A percentile compares a stretch with the other conserved stretches of the same genome.
Conservation (phyloP, 2,329 filamentous ascomycete genomes). For the Fusarium sp. region DNA sequence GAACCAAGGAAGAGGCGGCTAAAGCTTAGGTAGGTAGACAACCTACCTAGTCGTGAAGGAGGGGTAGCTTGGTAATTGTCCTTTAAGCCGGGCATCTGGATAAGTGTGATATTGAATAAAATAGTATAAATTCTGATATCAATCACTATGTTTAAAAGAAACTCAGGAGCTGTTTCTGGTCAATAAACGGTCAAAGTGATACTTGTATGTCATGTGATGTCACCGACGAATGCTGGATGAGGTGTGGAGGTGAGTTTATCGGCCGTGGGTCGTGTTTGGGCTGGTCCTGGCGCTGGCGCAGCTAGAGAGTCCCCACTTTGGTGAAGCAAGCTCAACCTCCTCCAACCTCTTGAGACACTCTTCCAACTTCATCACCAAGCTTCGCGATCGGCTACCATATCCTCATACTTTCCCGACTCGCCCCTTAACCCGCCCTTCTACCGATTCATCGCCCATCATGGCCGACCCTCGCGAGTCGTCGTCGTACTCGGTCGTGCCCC, state of each 20-base stretch:
- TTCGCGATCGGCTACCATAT: constrained; percentile 39
- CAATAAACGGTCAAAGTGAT: constrained; percentile 1
- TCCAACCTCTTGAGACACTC: constrained; percentile 53
- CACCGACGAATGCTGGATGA: constrained; percentile 41
- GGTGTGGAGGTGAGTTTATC: constrained; percentile 42
- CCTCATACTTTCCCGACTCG: constrained; percentile 29
- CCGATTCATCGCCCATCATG: constrained; percentile 56
- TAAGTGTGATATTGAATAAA: not conserved
- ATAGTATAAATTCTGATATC: not conserved
- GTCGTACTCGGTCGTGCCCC: constrained; percentile 70
- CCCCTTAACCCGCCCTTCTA: constrained; percentile 30
- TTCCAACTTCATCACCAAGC: constrained; percentile 45
- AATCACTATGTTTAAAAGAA: not conserved
- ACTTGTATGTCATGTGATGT: constrained; percentile 56
- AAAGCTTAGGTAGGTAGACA: constrained; percentile 13
- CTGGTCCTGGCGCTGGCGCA: constrained; percentile 42
- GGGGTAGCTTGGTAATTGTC: constrained; percentile 8
- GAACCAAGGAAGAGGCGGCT: constrained; percentile 45
- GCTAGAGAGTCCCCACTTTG: constrained; percentile 51
- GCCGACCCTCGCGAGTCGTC: constrained; percentile 70
- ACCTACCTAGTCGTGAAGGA: not conserved
- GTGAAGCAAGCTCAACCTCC: constrained; percentile 57
- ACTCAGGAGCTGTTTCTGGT: not conserved
- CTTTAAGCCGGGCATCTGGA: not conserved
- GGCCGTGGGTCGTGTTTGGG: constrained; percentile 47